Base-by-base conservation (phyloP, 306 rosid genomes). In the Erythrophleum fordii region DNA sequence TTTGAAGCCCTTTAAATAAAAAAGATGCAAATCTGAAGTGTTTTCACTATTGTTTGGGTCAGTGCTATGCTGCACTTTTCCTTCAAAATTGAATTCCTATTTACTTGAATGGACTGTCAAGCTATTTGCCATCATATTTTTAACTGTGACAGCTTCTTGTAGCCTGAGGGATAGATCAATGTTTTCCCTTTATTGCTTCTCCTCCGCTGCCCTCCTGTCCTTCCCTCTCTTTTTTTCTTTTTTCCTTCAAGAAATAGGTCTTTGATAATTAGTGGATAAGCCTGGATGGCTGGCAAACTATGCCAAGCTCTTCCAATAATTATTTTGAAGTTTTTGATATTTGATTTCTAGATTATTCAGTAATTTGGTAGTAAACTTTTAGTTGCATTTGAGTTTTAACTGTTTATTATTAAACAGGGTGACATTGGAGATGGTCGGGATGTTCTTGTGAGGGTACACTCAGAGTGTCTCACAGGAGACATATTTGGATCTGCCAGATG, bases 401-500 rank as follows among this genome's bases (percentile, higher is more conserved):
- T 60, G 37, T 62, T 84, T 73, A 6, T 46, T 28, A 35, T 29
- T 69, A 44, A 76, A 69, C 87, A 95, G 99, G 99, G 99, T 79
- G 97, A 93, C 26, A 86, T 93, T 67, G 94, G 91, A 48, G 98
- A 95, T 56, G 99, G 99, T 31, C 86, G 84, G 70, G 92, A 95
- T 76, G 81, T 95, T 77, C 98, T 95, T 55, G 99, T 95, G 82
- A 93, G 99, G 68, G 99, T 95, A 52, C 99, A 95, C 74, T 93
- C 99, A 2, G 99, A 95, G 81, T 95, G 99, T 74, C 98, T 95
- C 56, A 95, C 99, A 0, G 99, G 99, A 35, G 99, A 95, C 81
- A 93, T 95, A 86, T 93, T 95, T 66, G 96, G 97, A 39, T 93
- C 99, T 17, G 97, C 97, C 62, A 89, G 99, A 79, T 93, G 99